Conservation (phyloP, 371 early-diverging fungal genomes). For the Gilbertella persicaria region DNA sequence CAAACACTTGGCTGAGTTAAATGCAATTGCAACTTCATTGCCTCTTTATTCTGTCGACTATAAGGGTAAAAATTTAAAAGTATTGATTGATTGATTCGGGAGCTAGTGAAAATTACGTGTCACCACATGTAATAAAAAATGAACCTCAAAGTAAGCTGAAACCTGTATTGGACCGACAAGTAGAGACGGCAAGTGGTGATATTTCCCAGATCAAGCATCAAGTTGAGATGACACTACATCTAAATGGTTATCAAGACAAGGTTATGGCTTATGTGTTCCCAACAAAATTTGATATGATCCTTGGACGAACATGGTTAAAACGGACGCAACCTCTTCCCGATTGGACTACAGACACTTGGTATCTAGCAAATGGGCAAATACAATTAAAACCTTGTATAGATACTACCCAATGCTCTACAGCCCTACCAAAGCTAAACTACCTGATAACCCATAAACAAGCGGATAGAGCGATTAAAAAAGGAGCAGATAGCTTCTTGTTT, state of each 20-base stretch:
- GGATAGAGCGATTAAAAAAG: constrained; percentile 2
- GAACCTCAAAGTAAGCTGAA: not conserved
- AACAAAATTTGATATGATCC: constrained; percentile 13
- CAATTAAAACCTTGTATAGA: not conserved
- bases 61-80: not conserved
- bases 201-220: not conserved
- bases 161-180: not conserved
- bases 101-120: constrained; percentile 15
- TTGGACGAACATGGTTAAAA: constrained; percentile 10
- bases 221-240: not conserved
- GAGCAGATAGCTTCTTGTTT: constrained; percentile 4
- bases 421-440: constrained; percentile 6
- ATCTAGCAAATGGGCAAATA: not conserved
- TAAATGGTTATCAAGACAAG: not conserved
- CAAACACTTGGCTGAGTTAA: not conserved
- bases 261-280: constrained; percentile 13
- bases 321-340: constrained; percentile 2
- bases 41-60: not conserved
- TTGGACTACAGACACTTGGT: constrained; percentile 10
- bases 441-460: constrained; percentile 14
- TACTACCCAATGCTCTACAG: not conserved
- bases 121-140: not conserved
- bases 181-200: constrained; percentile 10
- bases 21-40: not conserved
- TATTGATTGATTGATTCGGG: constrained; percentile 7